A percentile compares a stretch with the other conserved stretches of the same genome.
Evolutionary conservation across 1,139 yeast genomes (phyloP).

Genomic region (Yarrowia galli): DNA sequence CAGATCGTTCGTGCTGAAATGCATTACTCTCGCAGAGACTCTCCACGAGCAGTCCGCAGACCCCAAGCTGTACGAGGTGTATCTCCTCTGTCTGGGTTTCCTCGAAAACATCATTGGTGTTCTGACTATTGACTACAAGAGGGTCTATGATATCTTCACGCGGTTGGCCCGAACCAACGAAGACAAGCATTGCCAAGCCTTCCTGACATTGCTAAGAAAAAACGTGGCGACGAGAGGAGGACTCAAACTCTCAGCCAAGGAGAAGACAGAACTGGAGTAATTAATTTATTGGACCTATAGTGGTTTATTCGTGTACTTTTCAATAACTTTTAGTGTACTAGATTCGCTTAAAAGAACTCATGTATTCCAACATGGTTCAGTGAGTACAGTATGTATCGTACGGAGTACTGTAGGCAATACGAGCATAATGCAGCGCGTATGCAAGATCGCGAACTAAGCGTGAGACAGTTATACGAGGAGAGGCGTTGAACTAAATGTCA

Average conservation of each 20-base stretch:
- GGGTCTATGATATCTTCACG: constrained; percentile 13
- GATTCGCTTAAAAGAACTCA: not conserved
- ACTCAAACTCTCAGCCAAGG: constrained; percentile 9
- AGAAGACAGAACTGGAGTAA: constrained; percentile 16
- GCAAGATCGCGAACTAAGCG: no score
- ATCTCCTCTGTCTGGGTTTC: constrained; percentile 15
- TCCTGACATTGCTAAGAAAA: constrained; percentile 15
- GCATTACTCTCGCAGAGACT: constrained; percentile 19
- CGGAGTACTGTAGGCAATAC: no score
- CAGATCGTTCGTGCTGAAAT: constrained; percentile 13
- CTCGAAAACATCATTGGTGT: constrained; percentile 19
- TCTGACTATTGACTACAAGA: constrained; percentile 5
- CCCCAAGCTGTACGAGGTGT: constrained; percentile 28
- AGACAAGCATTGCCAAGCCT: constrained; percentile 34
- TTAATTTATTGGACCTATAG: constrained; percentile 1
- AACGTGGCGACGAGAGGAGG: constrained; percentile 27
- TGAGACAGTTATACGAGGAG: no score
- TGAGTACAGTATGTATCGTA: no score
- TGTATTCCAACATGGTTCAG: not conserved
- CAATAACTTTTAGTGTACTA: no score
- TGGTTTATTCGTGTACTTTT: no score
- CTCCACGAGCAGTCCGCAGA: not conserved
- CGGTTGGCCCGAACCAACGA: constrained; percentile 17
- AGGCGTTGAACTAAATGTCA: constrained; percentile 1
- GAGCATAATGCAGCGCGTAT: no score